Evolutionary conservation across 768 basidiomycete genomes (phyloP), one percentile per base, ranked within the genome.

Genomic region (Termitomyces heimii): DNA sequence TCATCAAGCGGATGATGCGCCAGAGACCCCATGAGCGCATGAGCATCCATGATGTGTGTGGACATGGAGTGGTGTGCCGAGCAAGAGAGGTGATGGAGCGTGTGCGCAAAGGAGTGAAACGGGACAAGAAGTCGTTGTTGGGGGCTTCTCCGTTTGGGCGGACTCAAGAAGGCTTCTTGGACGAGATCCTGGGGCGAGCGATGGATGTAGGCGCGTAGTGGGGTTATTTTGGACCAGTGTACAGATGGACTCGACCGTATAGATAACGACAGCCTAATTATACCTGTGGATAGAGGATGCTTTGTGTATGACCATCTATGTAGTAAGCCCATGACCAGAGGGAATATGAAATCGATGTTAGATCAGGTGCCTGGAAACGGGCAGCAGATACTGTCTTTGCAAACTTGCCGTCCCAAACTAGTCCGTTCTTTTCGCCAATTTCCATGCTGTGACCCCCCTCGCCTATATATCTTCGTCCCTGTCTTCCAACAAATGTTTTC

Each of bases 1-100:
- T 95, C 63, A 82, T 96, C 64, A 79, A 73, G 66, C 75, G 78
- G 58, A 89, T 94, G 84, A 89, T 96, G 84, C 82, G 82, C 45
- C 82, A 83, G 0, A 83, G 88, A 51, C 85, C 92, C 2, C 72
- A 67, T 9, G 64, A 71, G 53, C 86, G 94, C 20, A 68, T 87
- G 53, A 75, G 74, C 18, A 79, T 86, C 32, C 72, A 76, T 46
- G 78, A 73, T 43, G 78, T 94, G 42, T 81, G 78, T 61, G 70
- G 67, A 13, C 85, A 94, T 66, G 77, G 79, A 9, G 77, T 90
- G 28, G 82, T 96, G 22, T 64, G 70, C 53, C 80, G 88, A 54
- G 83, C 86, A 37, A 78, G 89, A 49, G 70, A 65, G 55, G 72
- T 71, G 63, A 92, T 94, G 91, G 84, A 83, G 46, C 71, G 67